Evolutionary conservation across 306 rosid species (phyloP), one percentile per base, ranked within the genome.

Genomic region (Prunus armeniaca): DNA sequence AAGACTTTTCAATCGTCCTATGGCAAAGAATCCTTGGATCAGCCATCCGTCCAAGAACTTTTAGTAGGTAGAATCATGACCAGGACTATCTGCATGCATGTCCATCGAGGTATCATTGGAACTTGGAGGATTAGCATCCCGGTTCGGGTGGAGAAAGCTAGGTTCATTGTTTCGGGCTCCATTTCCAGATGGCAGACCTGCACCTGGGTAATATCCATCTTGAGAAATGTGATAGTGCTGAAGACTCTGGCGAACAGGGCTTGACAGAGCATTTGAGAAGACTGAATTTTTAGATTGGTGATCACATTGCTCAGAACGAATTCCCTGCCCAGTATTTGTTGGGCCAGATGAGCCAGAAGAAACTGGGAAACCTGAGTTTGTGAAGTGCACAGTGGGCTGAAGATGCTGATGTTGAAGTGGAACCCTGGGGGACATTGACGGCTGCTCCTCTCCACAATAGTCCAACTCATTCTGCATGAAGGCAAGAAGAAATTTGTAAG

Each of bases 21-120:
- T 41, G 55, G 76, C 24, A 57, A 57, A 54, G 65, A 61, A 19
- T 54, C 57, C 64, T 41, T 72, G 7, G 61, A 71, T 34, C 68
- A 73, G 51, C 76, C 60, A 82, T 6, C 65, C 15, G 61, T 47
- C 65, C 15, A 72, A 77, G 56, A 68, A 58, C 27, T 51, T 64
- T 78, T 78, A 67, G 80, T 66, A 73, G 69, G 65, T 61, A 61
- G 65, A 61, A 14, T 61, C 65, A 27, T 84, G 74, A 60, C 75
- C 55, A 69, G 76, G 91, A 76, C 90, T 93, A 79, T 93, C 98
- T 17, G 96, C 87, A 71, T 88, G 93, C 98, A 93, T 93, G 86
- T 93, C 98, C 97, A 91, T 91, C 11, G 87, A 86, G 14, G 93
- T 88, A 73, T 93, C 98, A 13, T 88, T 91, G 76, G 95, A 84